A percentile compares a stretch with the other conserved stretches of the same genome.
Conservation (phyloP, 495 filamentous ascomycete genomes). For the Schizothecium vesticola region DNA sequence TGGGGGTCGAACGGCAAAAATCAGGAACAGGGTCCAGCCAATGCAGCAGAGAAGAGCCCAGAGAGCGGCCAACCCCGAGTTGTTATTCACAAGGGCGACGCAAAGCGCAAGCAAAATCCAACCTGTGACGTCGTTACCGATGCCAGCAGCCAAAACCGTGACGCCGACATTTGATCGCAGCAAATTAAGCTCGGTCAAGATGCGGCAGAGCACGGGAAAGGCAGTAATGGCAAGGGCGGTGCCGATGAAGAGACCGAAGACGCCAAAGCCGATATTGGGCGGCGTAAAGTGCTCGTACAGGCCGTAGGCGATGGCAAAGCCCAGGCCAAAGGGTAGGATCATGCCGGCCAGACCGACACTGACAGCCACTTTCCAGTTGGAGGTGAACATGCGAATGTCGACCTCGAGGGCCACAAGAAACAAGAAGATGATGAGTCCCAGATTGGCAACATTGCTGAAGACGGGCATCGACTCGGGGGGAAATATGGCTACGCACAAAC, state of each 20-base stretch:
- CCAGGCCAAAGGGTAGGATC: conserved; percentile 67
- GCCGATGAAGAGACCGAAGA: conserved; percentile 89
- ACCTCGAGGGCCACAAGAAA: conserved; percentile 93
- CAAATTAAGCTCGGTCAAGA: conserved; percentile 87
- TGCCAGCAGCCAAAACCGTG: conserved; percentile 86
- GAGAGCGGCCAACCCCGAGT: conserved; percentile 75
- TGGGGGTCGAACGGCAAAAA: conserved; percentile 66
- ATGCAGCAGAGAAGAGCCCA: conserved; percentile 75
- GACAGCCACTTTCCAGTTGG: conserved; percentile 80
- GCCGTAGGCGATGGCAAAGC: conserved; percentile 76
- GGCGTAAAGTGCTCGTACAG: conserved; percentile 74
- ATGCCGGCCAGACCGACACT: conserved; percentile 84
- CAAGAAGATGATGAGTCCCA: conserved; percentile 85
- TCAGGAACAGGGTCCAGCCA: conserved; percentile 73
- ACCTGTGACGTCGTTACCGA: conserved; percentile 87
- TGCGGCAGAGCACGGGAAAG: conserved; percentile 92
- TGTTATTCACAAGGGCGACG: conserved; percentile 88
- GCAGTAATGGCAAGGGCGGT: conserved; percentile 95
- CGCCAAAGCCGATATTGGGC: conserved; percentile 62
- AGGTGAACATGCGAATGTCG: conserved; percentile 75
- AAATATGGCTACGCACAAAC: conserved; percentile 57
- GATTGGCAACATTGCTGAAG: conserved; percentile 77
- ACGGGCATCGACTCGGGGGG: conserved; percentile 66
- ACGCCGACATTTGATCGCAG: conserved; percentile 80
- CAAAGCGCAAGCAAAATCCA: conserved; percentile 94